A percentile compares a stretch with the other conserved stretches of the same genome.
Conservation (phyloP, 1,284 basidiomycete genomes). For the Rhodotorula sp. region DNA sequence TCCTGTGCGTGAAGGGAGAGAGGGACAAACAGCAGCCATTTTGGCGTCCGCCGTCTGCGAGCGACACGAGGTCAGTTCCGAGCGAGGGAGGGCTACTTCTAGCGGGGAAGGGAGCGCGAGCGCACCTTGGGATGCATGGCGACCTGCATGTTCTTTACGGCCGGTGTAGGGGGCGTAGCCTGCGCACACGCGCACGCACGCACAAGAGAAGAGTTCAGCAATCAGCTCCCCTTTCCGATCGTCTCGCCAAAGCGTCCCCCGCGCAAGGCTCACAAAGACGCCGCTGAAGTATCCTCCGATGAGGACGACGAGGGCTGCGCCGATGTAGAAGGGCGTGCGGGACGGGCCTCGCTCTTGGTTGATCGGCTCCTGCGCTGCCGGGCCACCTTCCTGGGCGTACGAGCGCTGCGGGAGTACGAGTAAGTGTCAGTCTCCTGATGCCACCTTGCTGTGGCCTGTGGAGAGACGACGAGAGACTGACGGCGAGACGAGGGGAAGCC, state of each 20-base stretch:
- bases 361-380: slow-evolving; percentile 25
- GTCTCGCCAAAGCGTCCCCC: too few relatives aligned
- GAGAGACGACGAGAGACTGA: too few relatives aligned
- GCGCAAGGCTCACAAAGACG: slow-evolving; percentile 5
- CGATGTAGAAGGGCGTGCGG: slow-evolving; percentile 30
- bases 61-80: not conserved
- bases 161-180: slow-evolving; percentile 27
- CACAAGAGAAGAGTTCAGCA: not conserved
- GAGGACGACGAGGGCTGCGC: slow-evolving; percentile 23
- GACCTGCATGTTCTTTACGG: slow-evolving; percentile 28
- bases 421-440: too few relatives aligned
- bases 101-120: not conserved
- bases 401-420: not conserved
- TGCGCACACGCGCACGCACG: not conserved
- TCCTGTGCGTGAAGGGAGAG: not conserved
- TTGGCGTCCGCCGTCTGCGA: slow-evolving; percentile 8
- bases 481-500: too few relatives aligned
- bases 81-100: too few relatives aligned
- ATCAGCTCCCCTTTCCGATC: not conserved
- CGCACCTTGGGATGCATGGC: slow-evolving; percentile 17
- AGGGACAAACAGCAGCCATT: slow-evolving; percentile 6
- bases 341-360: slow-evolving; percentile 33
- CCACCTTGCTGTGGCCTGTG: not conserved
- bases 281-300: slow-evolving; percentile 29
- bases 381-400: slow-evolving; percentile 5